Conservation (phyloP, 1,139 yeast species). For the Geotrichum phurueaensis region DNA sequence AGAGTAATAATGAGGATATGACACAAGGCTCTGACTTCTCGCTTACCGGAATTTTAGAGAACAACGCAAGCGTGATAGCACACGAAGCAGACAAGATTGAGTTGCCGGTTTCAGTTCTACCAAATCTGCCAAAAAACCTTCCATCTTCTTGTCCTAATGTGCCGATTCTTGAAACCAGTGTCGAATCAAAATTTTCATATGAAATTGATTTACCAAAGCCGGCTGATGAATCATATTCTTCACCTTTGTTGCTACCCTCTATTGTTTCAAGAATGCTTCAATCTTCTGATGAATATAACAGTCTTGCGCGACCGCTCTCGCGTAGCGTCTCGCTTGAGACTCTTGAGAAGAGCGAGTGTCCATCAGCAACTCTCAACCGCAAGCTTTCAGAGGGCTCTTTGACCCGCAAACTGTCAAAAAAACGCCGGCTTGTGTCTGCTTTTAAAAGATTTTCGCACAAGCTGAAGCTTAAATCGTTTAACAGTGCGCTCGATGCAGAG, state of each 20-base stretch:
- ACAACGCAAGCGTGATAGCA: background rate
- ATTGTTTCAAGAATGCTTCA: background rate
- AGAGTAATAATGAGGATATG: background rate
- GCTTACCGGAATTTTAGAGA: background rate
- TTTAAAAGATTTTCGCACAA: slow-evolving; percentile 7
- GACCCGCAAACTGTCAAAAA: background rate
- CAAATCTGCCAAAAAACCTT: background rate
- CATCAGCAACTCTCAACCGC: background rate
- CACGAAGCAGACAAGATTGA: background rate
- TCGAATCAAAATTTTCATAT: background rate
- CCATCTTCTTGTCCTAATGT: background rate
- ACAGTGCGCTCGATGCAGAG: background rate
- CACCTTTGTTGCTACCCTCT: background rate
- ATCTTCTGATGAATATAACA: background rate
- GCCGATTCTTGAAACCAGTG: background rate
- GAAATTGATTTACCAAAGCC: background rate
- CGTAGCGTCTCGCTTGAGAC: background rate
- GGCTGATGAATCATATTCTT: background rate
- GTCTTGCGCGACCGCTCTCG: background rate
- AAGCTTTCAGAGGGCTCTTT: slow-evolving; percentile 1
- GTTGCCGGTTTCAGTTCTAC: background rate
- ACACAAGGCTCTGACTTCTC: background rate
- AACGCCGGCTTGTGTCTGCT: slow-evolving; percentile 1
- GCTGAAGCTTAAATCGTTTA: slow-evolving; percentile 2
- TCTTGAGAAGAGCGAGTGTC: background rate